phyloP scores from a whole-genome alignment of 2,329 filamentous ascomycete genomes.

The Alternaria sp. region DNA sequence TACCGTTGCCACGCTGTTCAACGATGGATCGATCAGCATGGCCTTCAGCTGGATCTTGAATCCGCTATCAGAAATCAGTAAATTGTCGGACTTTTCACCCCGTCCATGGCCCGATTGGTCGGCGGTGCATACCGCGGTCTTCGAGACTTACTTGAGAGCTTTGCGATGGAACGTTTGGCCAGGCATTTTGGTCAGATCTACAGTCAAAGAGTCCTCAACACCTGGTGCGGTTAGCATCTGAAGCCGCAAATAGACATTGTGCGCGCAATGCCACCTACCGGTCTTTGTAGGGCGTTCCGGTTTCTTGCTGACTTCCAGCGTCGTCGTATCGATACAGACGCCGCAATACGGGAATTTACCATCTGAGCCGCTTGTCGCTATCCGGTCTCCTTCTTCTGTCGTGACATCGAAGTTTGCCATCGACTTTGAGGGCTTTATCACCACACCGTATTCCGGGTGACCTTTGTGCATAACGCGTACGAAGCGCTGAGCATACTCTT shows the following conservation, averaged over 20 bases:
- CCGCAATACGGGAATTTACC: constrained; percentile 90
- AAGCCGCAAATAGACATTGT: neutral
- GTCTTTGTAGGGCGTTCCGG: constrained; percentile 58
- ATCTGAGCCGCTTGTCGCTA: constrained; percentile 48
- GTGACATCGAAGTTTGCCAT: constrained; percentile 79
- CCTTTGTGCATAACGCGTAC: constrained; percentile 81
- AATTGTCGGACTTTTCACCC: constrained; percentile 6
- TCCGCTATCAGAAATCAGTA: constrained; percentile 48
- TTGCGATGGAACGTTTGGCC: constrained; percentile 83
- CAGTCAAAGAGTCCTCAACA: constrained; percentile 75
- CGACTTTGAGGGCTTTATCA: constrained; percentile 78
- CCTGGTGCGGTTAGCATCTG: constrained; percentile 43
- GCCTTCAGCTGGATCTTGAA: constrained; percentile 86
- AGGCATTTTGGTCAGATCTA: constrained; percentile 74
- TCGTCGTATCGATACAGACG: constrained; percentile 73
- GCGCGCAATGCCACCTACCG: constrained; percentile 49
- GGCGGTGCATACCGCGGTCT: neutral
- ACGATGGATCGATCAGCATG: constrained; percentile 80
- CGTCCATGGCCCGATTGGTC: constrained; percentile 8
- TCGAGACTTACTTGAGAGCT: constrained; percentile 65
- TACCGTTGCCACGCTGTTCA: constrained; percentile 75
- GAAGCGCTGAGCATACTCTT: constrained; percentile 71
- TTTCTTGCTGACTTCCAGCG: constrained; percentile 77
- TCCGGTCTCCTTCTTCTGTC: constrained; percentile 58
- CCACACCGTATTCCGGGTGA: constrained; percentile 78